Percentiles rank a stretch among this genome's conserved stretches.
Conservation (phyloP, 2,329 filamentous ascomycete genomes). For the Botryotinia convoluta region DNA sequence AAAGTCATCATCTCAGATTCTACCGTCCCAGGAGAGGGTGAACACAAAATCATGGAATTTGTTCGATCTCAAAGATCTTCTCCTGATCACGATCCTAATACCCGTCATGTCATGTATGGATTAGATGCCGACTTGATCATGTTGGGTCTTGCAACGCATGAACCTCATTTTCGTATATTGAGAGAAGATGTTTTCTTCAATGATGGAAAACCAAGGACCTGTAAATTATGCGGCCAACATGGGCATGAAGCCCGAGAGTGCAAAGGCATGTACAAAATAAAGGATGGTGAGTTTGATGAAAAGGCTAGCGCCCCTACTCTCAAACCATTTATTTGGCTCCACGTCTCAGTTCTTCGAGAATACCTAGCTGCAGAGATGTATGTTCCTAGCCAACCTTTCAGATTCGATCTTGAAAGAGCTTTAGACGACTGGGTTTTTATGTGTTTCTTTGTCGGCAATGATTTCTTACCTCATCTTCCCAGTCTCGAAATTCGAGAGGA, state of each 20-base stretch:
- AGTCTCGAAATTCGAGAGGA: conserved; percentile 96
- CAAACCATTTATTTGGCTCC: conserved; percentile 98
- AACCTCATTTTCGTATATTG: conserved; percentile 93
- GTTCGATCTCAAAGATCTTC: conserved; percentile 89
- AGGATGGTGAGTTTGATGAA: conserved; percentile 76
- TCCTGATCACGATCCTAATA: conserved; percentile 92
- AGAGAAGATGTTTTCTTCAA: conserved; percentile 96
- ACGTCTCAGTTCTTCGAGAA: conserved; percentile 86
- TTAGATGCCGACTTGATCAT: conserved; percentile 98
- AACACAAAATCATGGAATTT: conserved; percentile 99
- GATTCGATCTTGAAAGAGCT: conserved; percentile 89
- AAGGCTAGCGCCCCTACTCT: conserved; percentile 67
- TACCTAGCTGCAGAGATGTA: conserved; percentile 89
- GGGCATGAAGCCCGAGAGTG: conserved; percentile 89
- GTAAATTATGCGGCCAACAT: conserved; percentile 85
- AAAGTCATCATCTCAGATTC: conserved; percentile 99
- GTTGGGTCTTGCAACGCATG: conserved; percentile 94
- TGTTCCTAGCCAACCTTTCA: conserved; percentile 78
- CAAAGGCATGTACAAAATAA: conserved; percentile 73
- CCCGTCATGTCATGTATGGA: conserved; percentile 95
- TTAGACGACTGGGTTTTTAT: conserved; percentile 99
- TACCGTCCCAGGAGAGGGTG: conserved; percentile 94
- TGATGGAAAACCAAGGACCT: conserved; percentile 77
- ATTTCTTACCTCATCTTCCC: conserved; percentile 96
- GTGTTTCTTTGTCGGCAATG: conserved; percentile 98